phyloP scores from a whole-genome alignment of 345 rosid species.

The Geranium brycei region DNA sequence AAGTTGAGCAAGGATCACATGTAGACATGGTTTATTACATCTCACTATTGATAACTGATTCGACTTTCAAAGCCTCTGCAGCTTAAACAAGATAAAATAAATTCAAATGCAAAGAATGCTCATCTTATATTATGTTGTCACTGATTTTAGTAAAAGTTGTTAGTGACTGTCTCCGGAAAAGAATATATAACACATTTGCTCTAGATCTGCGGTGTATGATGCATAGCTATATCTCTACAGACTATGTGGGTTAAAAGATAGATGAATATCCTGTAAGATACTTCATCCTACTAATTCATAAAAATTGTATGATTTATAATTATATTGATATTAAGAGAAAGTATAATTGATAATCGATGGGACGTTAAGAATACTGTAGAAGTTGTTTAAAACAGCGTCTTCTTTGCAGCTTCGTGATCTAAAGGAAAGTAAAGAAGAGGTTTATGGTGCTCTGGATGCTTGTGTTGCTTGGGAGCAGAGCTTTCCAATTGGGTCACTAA shows the following conservation, averaged over 20 bases:
- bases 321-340: not conserved
- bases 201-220: no score
- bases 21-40: not conserved
- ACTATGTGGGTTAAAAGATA: no score
- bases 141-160: no score
- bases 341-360: not conserved
- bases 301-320: not conserved
- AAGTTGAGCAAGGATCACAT: not conserved
- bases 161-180: no score
- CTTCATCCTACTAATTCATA: not conserved
- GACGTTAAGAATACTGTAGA: not conserved
- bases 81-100: not conserved
- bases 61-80: not conserved
- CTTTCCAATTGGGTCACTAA: conserved; percentile 70
- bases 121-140: no score
- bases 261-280: not conserved
- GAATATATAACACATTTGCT: no score
- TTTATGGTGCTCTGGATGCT: conserved; percentile 86
- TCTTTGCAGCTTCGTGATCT: conserved; percentile 56
- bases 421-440: conserved; percentile 64
- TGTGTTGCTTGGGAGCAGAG: conserved; percentile 94
- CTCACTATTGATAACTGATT: no score
- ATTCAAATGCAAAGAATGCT: not conserved
- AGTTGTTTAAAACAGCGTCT: not conserved
- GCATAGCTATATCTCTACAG: no score